Base-by-base conservation (phyloP, 768 basidiomycete genomes). In the Boletellus sp. region DNA sequence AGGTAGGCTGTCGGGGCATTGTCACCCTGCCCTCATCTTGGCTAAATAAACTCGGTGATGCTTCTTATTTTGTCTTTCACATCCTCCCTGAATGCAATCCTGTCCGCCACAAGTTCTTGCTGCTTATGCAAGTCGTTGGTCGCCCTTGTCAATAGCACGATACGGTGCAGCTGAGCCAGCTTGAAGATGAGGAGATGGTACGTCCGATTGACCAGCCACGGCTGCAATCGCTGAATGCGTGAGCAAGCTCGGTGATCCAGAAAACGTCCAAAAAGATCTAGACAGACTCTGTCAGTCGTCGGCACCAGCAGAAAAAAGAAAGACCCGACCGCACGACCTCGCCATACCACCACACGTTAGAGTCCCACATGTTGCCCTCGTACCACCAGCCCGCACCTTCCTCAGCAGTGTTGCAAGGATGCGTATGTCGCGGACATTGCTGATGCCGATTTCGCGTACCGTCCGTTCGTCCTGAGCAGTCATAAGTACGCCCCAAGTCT, bases 181-280 rank as follows among this genome's bases (percentile, higher is more conserved):
- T 78, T 81, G 70, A 81, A 92, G 8, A 90, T 62, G 0, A 37
- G 81, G 78, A 7, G 79, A 74, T 0, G 87, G 86, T 50, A 80
- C 74, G 1, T 71, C 65, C 22, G 78, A 70, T 20, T 66, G 70
- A 16, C 71, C 51, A 0, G 82, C 78, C 13, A 85, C 68, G 4
- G 68, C 55, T 16, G 66, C 55, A 5, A 85, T 60, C 2, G 70
- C 61, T 0, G 76, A 78, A 59, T 83, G 76, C 4, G 62, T 47
- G 5, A 90, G 70, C 9, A 91, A 70, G 15, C 61, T 71, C 4
- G 88, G 84, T 3, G 88, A 87, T n/a, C 88, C 86, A 1, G 85
- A 78, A 20, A 94, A 69, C 20, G 91, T 92, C 90, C 91, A 92
- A 66, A 93, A 92, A 15, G 89, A 90, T 58, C 89, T 90, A 39